These are phyloP conservation scores for Coprinellus aureogranulatus DNA, from an alignment of 768 basidiomycete species.

Conservation along the genomic window DNA sequence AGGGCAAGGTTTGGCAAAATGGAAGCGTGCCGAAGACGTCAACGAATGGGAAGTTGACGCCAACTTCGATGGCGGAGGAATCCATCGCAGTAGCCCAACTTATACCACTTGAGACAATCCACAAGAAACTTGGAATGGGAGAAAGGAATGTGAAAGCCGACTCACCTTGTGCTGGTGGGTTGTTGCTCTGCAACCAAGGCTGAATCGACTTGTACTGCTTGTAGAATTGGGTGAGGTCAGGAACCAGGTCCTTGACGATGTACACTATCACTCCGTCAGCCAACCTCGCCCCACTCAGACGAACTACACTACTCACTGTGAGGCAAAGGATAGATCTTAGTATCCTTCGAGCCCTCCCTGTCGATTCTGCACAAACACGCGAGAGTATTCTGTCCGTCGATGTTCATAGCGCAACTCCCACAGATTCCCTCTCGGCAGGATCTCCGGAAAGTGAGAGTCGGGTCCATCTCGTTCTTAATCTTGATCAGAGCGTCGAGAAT, in stretches of 20 bases:
- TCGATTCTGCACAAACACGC: constrained; percentile 97
- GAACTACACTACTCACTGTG: constrained; percentile 69
- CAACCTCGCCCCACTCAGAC: not conserved
- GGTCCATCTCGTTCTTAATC: constrained; percentile 98
- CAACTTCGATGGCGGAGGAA: too few relatives aligned
- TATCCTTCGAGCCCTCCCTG: constrained; percentile 62
- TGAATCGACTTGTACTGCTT: constrained; percentile 99
- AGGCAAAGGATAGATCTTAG: constrained; percentile 95
- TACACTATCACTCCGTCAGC: constrained; percentile 63
- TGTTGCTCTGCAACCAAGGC: constrained; percentile 93
- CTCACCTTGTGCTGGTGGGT: constrained; percentile 68
- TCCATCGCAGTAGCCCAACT: too few relatives aligned
- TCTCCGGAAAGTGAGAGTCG: constrained; percentile 93
- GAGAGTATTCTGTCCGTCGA: constrained; percentile 96
- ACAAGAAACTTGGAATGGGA: too few relatives aligned
- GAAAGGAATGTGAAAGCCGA: not conserved
- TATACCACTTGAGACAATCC: too few relatives aligned
- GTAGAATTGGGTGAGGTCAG: constrained; percentile 88
- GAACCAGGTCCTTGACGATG: constrained; percentile 97
- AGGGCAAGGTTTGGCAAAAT: too few relatives aligned
- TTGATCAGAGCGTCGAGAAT: constrained; percentile 93
- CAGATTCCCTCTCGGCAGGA: constrained; percentile 96
- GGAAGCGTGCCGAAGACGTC: too few relatives aligned
- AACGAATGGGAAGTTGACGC: too few relatives aligned
- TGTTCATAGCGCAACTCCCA: constrained; percentile 98